Conservation (phyloP, 2,329 filamentous ascomycete genomes). For the Dactylellina haptotyla region DNA sequence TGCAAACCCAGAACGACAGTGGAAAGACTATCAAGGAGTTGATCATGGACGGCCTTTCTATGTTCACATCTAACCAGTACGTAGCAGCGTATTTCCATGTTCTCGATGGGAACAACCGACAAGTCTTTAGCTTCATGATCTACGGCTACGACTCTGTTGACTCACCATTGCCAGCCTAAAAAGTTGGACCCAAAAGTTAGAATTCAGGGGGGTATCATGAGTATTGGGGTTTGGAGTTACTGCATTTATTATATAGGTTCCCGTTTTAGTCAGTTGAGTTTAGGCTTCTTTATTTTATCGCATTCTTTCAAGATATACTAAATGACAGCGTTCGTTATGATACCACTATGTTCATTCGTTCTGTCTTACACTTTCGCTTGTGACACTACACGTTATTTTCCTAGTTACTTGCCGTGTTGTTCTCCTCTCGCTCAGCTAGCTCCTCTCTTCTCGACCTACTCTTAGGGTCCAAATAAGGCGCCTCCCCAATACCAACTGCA, state of each 20-base stretch:
- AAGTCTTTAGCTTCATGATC: constrained; percentile 43
- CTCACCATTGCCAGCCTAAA: constrained; percentile 23
- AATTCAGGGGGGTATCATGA: neutral
- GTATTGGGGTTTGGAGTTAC: constrained; percentile 40
- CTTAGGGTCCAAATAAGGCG: constrained; percentile 67
- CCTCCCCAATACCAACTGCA: constrained; percentile 68
- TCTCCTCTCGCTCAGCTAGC: constrained; percentile 57
- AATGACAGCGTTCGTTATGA: constrained; percentile 11
- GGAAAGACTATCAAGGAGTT: constrained; percentile 27
- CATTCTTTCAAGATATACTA: constrained; percentile 11
- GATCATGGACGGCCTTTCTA: constrained; percentile 22
- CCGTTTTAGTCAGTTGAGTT: neutral
- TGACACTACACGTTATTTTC: neutral
- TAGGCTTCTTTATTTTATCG: neutral
- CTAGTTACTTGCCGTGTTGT: constrained; percentile 1
- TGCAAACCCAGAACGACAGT: constrained; percentile 21
- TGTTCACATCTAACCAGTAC: constrained; percentile 34
- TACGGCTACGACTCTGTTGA: constrained; percentile 44
- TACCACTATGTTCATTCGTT: neutral
- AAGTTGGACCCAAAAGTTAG: neutral
- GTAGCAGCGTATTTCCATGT: constrained; percentile 43
- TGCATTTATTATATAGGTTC: constrained; percentile 1
- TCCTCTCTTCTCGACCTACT: constrained; percentile 65
- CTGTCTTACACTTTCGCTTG: neutral
- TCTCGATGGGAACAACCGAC: neutral